Conservation (phyloP, 2,329 filamentous ascomycete species). For the Alternaria longipes region DNA sequence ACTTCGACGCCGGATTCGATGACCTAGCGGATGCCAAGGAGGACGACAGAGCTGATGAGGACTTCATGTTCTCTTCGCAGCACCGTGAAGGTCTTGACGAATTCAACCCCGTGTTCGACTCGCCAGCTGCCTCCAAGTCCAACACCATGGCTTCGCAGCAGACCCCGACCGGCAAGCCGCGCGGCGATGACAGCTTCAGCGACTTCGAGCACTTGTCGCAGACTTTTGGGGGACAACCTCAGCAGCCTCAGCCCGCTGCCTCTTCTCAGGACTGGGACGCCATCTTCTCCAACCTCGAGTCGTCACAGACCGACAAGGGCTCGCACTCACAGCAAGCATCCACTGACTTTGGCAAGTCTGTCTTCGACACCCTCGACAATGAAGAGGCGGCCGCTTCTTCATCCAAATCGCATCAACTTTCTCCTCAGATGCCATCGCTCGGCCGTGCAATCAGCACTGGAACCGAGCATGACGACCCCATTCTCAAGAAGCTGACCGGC, state of each 20-base stretch:
- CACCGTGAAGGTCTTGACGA: constrained; percentile 74
- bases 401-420: constrained; percentile 32
- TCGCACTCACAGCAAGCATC: constrained; percentile 42
- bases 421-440: constrained; percentile 54
- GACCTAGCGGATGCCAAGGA: constrained; percentile 86
- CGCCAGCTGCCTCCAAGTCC: constrained; percentile 61
- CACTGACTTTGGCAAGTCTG: constrained; percentile 49
- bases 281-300: constrained; percentile 84
- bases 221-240: constrained; percentile 53
- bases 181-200: constrained; percentile 58
- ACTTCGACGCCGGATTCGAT: constrained; percentile 82
- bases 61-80: constrained; percentile 75
- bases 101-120: constrained; percentile 85
- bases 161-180: constrained; percentile 51
- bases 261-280: constrained; percentile 87
- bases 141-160: constrained; percentile 58
- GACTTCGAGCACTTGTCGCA: constrained; percentile 58
- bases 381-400: constrained; percentile 44
- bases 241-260: constrained; percentile 52
- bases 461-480: constrained; percentile 87
- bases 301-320: constrained; percentile 49
- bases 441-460: constrained; percentile 77
- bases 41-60: constrained; percentile 74
- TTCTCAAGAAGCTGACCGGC: constrained; percentile 84
- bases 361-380: constrained; percentile 48